Evolutionary conservation across 129 eudicot species (phyloP), one percentile per base, ranked within the genome.

Genomic region (Dittrichia graveolens): DNA sequence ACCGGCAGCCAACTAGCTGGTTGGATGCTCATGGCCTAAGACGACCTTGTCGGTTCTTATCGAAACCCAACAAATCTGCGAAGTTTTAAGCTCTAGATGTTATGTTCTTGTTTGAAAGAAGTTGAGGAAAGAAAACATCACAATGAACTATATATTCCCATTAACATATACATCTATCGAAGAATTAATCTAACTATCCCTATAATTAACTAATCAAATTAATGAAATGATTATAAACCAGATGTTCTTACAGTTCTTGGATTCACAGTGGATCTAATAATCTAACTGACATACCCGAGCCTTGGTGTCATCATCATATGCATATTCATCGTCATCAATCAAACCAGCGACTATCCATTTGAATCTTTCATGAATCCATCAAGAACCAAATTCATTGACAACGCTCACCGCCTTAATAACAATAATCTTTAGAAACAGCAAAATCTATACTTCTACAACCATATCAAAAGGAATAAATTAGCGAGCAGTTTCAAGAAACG

Each of bases 371-470:
- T 45, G 18, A 75, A 75, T 54, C 80, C 39, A 55, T 56, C 66
- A 62, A 38, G 52, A 39, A 61, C 55, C n/a, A 64, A 18, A 65
- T 41, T 66, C 56, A 67, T 75, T 56, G n/a, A 66, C 31, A 24
- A 24, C 31, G 2, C 31, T 0, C 31, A 10, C 54, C 18, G 9
- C 65, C 62, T 50, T 40, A 69, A 35, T 49, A 24, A 24, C 14
- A 65, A 44, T 39, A 5, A 63, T 24, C n/a, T 56, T 75, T 67
- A 75, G 40, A 75, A 75, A 75, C 80, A 75, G 39, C 80, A 75
- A 75, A 75, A 75, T 67, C 80, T 66, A 44, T 44, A 50, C 9
- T 56, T 67, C 80, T 75, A 60, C 68, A 67, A 75, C 41, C 43
- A 66, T 31, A 63, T 10, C 6, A 4, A 54, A 42, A 75, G 13